phyloP scores from a whole-genome alignment of 2,329 filamentous ascomycete genomes.

The Coniochaeta hoffmannii region DNA sequence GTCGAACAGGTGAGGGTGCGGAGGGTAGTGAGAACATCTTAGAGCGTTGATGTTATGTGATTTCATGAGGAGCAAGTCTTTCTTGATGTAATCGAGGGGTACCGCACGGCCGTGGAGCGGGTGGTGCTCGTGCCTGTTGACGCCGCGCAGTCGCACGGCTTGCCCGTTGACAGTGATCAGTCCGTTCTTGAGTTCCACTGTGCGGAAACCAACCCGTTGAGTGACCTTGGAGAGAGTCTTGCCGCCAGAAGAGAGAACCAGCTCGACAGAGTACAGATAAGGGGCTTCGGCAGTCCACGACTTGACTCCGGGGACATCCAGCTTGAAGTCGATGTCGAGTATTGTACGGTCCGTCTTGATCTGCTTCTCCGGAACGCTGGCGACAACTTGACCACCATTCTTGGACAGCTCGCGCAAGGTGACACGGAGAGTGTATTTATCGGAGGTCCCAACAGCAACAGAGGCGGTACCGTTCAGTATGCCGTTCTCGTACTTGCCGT shows the following conservation, averaged over 20 bases:
- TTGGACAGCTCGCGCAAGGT: slow-evolving; percentile 32
- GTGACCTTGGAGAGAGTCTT: not conserved
- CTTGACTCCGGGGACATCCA: slow-evolving; percentile 37
- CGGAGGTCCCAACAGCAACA: slow-evolving; percentile 31
- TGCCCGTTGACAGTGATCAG: slow-evolving; percentile 56
- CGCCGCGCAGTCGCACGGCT: slow-evolving; percentile 53
- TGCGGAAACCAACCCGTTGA: slow-evolving; percentile 56
- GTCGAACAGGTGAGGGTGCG: slow-evolving; percentile 51
- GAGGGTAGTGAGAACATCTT: slow-evolving; percentile 61
- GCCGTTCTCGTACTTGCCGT: slow-evolving; percentile 41
- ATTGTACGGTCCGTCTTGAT: slow-evolving; percentile 6
- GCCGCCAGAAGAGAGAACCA: slow-evolving; percentile 25
- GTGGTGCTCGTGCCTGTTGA: slow-evolving; percentile 67
- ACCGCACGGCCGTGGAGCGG: slow-evolving; percentile 55
- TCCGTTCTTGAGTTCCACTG: slow-evolving; percentile 53
- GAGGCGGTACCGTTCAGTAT: slow-evolving; percentile 34
- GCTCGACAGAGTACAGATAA: slow-evolving; percentile 47
- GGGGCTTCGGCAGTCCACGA: slow-evolving; percentile 65
- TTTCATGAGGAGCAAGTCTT: slow-evolving; percentile 62
- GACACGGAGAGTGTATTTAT: slow-evolving; percentile 29
- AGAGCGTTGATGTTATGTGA: slow-evolving; percentile 64
- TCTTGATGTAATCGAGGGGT: slow-evolving; percentile 51
- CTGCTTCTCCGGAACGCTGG: slow-evolving; percentile 17
- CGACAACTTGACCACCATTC: slow-evolving; percentile 22
- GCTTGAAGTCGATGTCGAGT: slow-evolving; percentile 26